Evolutionary conservation across 495 filamentous ascomycete genomes (phyloP).

Genomic region (Annulohypoxylon nitens): DNA sequence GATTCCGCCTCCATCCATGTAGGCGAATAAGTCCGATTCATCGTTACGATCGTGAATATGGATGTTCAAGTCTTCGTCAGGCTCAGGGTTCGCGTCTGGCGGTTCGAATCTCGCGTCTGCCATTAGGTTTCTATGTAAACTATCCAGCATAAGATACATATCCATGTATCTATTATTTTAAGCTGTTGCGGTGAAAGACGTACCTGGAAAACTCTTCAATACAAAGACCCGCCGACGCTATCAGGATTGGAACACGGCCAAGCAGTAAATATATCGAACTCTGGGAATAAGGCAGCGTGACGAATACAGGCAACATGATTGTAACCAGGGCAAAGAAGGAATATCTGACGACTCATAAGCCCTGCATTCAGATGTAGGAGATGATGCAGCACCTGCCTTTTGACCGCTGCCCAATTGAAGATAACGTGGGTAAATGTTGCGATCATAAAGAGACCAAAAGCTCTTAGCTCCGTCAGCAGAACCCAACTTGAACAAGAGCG

Average conservation of each 20-base stretch:
- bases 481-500: slow-evolving; percentile 18
- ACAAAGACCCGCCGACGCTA: slow-evolving; percentile 27
- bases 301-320: slow-evolving; percentile 1
- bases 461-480: slow-evolving; percentile 36
- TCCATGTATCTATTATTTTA: not conserved
- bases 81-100: not conserved
- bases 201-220: slow-evolving; percentile 39
- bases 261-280: slow-evolving; percentile 13
- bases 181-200: not conserved
- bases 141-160: not conserved
- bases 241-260: slow-evolving; percentile 20
- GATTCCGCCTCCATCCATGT: slow-evolving; percentile 37
- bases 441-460: slow-evolving; percentile 24
- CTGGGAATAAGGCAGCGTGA: slow-evolving; percentile 20
- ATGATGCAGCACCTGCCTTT: slow-evolving; percentile 14
- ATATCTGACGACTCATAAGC: slow-evolving; percentile 32
- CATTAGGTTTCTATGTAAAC: slow-evolving; percentile 4
- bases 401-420: slow-evolving; percentile 30
- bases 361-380: not conserved
- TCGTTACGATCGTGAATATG: not conserved
- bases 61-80: not conserved
- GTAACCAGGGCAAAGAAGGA: slow-evolving; percentile 21
- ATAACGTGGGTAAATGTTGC: slow-evolving; percentile 20
- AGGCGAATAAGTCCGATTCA: slow-evolving; percentile 12
- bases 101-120: slow-evolving; percentile 1